These are phyloP conservation scores for Trichoderma polysporum DNA, from an alignment of 2,329 filamentous ascomycete species.

Conservation along the genomic window DNA sequence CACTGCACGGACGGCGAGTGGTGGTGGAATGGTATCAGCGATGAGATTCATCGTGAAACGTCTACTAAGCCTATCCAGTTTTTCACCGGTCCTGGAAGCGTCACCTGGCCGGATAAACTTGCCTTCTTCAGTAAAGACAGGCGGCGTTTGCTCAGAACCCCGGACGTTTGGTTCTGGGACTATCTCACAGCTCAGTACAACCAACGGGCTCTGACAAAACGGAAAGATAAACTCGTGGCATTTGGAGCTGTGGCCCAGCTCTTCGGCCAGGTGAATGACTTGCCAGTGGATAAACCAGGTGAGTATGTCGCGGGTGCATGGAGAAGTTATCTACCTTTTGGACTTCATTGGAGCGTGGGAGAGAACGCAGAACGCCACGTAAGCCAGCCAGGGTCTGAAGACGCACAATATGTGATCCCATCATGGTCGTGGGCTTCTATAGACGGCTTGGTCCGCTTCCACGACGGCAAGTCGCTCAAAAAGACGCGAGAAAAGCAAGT, in stretches of 20 bases:
- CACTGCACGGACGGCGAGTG: constrained; percentile 14
- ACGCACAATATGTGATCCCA: not conserved
- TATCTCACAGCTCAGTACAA: not conserved
- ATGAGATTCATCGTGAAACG: not conserved
- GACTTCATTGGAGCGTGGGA: not conserved
- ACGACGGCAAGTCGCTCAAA: constrained; percentile 2
- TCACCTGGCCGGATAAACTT: constrained; percentile 1
- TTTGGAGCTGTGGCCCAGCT: constrained; percentile 9
- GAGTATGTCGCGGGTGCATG: constrained; percentile 2
- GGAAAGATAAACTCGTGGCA: constrained; percentile 8
- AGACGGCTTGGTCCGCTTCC: not conserved
- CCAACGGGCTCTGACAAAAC: constrained; percentile 6
- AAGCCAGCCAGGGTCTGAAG: not conserved
- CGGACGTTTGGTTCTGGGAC: constrained; percentile 2
- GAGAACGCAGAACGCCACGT: constrained; percentile 1
- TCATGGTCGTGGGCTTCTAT: constrained; percentile 9
- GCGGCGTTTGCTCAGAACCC: not conserved
- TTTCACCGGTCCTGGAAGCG: not conserved
- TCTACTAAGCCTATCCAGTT: not conserved
- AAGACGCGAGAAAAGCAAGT: not conserved
- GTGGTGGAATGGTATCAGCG: constrained; percentile 7
- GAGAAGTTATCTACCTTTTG: constrained; percentile 1
- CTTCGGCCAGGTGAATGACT: not conserved
- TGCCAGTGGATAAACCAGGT: not conserved
- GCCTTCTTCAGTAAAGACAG: not conserved